Base-by-base conservation (phyloP, 805 yeast species). In the Diddensiella caesifluorescens region DNA sequence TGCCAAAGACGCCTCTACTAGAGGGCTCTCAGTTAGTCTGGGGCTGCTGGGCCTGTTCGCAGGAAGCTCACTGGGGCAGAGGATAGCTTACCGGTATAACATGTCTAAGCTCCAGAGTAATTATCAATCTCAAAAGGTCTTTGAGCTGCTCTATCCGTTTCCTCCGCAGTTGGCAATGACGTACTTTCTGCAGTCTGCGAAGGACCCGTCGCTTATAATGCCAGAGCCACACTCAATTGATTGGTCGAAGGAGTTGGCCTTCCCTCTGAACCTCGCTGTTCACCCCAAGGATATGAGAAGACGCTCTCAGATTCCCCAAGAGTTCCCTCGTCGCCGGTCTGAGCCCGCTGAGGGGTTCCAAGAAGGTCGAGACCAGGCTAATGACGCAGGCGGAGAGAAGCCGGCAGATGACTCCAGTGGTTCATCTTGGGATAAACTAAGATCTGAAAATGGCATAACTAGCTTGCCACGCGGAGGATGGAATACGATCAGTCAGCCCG, bases 161-260 rank as follows among this genome's bases (percentile, higher is more conserved):
- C 54, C 56, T 4, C 53, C 54, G 3, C 45, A 45, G 35, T 21
- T 52, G n/a, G 56, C 53, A 5, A 25, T 35, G 19, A 40, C 45
- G 15, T 52, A 52, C 34, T 52, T 48, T 21, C 22, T 36, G 13
- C 37, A 32, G 5, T 50, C 51, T 4, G 43, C 48, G 3, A 26
- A 41, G 23, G 51, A 50, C 30, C 31, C 36, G 1, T 28, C 47
- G 9, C 22, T 33, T 27, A 35, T 33, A n/a, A 48, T 52, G 54
- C 33, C 39, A 4, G 50, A 52, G 28, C 56, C 56, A 6, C 33
- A 32, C 20, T 29, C 45, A 13, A 44, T 51, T 28, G 47, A 49
- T 38, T 51, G 55, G 55, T 36, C 33, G 19, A 35, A 26, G 32
- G 44, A 42, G 29, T 41, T 49, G 26, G 21, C 42, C 5, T 51